phyloP scores from a whole-genome alignment of 495 filamentous ascomycete genomes.

The Xylaria flabelliformis region DNA sequence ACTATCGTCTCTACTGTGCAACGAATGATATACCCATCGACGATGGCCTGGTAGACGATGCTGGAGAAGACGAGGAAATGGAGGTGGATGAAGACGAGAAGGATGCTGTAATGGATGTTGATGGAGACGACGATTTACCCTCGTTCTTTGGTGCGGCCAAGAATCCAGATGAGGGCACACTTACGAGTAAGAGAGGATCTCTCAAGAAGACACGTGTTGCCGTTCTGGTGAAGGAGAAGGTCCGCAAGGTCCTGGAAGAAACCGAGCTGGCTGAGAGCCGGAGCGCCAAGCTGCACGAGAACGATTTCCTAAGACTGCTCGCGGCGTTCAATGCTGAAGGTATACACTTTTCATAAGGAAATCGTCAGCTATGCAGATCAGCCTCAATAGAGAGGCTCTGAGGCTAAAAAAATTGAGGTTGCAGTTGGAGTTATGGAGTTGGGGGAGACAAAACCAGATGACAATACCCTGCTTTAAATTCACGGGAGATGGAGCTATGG shows the following conservation, averaged over 20 bases:
- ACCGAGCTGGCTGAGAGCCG: constrained; percentile 81
- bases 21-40: constrained; percentile 80
- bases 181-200: constrained; percentile 59
- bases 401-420: constrained; percentile 14
- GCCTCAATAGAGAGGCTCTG: neutral
- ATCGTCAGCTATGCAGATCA: neutral
- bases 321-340: constrained; percentile 81
- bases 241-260: constrained; percentile 78
- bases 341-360: constrained; percentile 80
- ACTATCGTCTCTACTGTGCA: constrained; percentile 89
- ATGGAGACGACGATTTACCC: constrained; percentile 62
- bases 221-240: constrained; percentile 79
- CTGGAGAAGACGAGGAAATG: constrained; percentile 56
- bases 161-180: constrained; percentile 44
- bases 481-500: neutral
- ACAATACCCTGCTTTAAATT: constrained; percentile 24
- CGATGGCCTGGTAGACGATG: constrained; percentile 63
- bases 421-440: constrained; percentile 33
- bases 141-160: constrained; percentile 78
- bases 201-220: constrained; percentile 78
- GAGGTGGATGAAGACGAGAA: constrained; percentile 56
- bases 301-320: constrained; percentile 75
- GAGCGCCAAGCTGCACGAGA: constrained; percentile 85
- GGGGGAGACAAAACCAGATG: neutral
- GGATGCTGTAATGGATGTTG: constrained; percentile 59